A percentile compares a stretch with the other conserved stretches of the same genome.
Conservation (phyloP, 805 yeast species). For the Candida jianshihensis region DNA sequence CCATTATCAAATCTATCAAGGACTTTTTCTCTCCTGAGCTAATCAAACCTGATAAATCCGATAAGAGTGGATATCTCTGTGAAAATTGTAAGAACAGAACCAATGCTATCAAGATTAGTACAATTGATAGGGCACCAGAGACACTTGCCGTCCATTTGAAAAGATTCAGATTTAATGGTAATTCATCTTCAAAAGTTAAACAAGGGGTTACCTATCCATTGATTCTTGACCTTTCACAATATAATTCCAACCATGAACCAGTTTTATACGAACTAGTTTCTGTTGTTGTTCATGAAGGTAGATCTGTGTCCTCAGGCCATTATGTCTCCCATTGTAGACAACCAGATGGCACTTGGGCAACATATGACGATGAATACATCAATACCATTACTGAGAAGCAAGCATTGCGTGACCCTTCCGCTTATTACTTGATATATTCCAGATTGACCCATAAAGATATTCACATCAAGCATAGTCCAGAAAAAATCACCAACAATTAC, state of each 20-base stretch:
- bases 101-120: conserved; percentile 67
- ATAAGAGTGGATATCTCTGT: conserved; percentile 77
- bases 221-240: conserved; percentile 64
- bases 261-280: conserved; percentile 65
- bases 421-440: conserved; percentile 83
- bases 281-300: conserved; percentile 91
- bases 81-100: conserved; percentile 77
- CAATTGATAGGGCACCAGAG: conserved; percentile 81
- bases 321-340: conserved; percentile 87
- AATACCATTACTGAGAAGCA: conserved; percentile 64
- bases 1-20: conserved; percentile 65
- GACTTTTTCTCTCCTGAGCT: conserved; percentile 83
- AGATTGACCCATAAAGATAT: conserved; percentile 54
- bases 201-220: conserved; percentile 80
- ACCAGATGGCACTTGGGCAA: conserved; percentile 89
- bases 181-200: conserved; percentile 75
- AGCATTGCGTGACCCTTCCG: conserved; percentile 78
- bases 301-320: conserved; percentile 89
- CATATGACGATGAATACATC: conserved; percentile 89
- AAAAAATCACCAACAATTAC: too few species aligned
- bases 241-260: conserved; percentile 39
- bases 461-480: neutral
- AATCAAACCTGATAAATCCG: conserved; percentile 59
- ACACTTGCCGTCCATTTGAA: conserved; percentile 81
- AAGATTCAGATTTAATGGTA: conserved; percentile 83